Evolutionary conservation across 306 rosid genomes (phyloP), one percentile per base, ranked within the genome.

Genomic region (Dalbergia cochinchinensis): DNA sequence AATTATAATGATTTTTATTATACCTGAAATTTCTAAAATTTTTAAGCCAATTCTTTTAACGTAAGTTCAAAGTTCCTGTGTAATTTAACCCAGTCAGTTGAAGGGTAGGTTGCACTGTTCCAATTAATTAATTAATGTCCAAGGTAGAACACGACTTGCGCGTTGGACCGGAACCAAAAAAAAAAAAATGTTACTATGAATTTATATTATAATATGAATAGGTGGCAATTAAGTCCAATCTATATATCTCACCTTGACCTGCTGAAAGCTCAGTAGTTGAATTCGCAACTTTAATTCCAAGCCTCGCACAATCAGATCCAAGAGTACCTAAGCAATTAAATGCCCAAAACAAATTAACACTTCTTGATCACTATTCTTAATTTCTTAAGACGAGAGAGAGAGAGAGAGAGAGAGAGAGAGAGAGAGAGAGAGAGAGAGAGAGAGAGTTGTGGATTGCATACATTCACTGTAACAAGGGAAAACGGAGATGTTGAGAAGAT

Each of bases 391-490:
- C 0, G 31, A 26, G 31, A 26, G 31, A 22, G 26, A 22, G 26
- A 22, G 26, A 22, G 26, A 22, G 26, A 37, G 70, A 47, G n/a
- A 1, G 45, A 20, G 8, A 47, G n/a, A 1, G 45, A 20, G 8
- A 47, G n/a, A 1, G 45, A 20, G 8, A 47, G n/a, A 1, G 45
- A 20, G 8, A 47, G n/a, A 1, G 31, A 26, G 31, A 26, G 31
- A 47, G n/a, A 1, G 45, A 20, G 8, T 51, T 22, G 33, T 61
- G 42, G 39, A 58, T 19, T 3, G 12, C 71, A 77, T 85, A 91
- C 95, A 91, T 73, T 75, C 79, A 44, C 68, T 80, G 82, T 91
- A 87, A 86, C 90, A 91, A 3, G 96, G 96, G 53, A 79, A 91
- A 26, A 48, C 75, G 4, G 90, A 7, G 64, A 68, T 13, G 33